phyloP scores from a whole-genome alignment of 352 stramenopile species.

The Elongisporangium anandrum region DNA sequence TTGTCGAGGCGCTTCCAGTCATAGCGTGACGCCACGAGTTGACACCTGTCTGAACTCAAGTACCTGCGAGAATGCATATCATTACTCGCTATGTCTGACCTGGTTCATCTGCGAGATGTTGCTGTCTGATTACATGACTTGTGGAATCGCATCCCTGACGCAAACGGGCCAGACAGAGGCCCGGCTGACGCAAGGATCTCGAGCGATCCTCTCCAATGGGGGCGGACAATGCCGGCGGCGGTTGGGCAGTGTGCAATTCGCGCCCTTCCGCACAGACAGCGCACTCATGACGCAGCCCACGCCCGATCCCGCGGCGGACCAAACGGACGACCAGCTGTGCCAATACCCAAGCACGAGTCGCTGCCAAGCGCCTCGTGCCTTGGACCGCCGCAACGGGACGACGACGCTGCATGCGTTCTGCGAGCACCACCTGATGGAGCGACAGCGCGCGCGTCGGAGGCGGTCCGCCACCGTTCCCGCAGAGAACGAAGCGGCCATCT shows the following conservation, averaged over 20 bases:
- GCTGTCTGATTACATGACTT: neutral
- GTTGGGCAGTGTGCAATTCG: neutral
- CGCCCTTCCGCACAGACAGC: neutral
- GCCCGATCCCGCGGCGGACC: no score
- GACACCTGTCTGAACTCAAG: neutral
- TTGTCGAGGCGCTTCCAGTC: neutral
- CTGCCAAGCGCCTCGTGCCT: neutral
- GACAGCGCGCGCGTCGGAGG: neutral
- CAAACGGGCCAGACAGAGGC: neutral
- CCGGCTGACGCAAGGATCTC: neutral
- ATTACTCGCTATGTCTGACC: neutral
- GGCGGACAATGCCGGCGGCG: neutral
- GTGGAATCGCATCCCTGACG: neutral
- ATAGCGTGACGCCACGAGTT: neutral
- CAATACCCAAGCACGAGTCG: neutral
- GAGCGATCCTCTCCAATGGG: neutral
- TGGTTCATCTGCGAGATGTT: neutral
- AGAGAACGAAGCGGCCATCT: neutral
- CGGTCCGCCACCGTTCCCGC: neutral
- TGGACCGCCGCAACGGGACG: neutral
- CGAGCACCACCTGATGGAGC: neutral
- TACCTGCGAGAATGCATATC: neutral
- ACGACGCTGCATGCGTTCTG: neutral
- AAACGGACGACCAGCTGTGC: neutral
- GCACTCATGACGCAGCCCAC: neutral